These are phyloP conservation scores for Comarum palustre DNA, from an alignment of 306 rosid species.

Conservation along the genomic window DNA sequence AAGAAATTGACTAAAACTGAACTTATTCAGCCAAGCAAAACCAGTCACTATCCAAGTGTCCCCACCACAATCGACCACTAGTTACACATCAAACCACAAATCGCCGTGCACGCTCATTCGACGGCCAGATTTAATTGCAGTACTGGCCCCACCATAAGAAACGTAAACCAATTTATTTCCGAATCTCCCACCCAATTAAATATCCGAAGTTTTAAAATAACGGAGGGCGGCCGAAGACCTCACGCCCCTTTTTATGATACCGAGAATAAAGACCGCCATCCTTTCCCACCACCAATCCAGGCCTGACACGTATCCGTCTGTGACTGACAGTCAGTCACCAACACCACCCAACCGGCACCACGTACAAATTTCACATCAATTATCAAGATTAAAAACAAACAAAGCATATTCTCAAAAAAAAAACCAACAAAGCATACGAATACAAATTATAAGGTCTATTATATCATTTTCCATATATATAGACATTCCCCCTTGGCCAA, in stretches of 20 bases:
- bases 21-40: conserved; percentile 9
- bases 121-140: conserved; percentile 5
- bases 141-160: conserved; percentile 10
- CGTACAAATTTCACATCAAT: background rate
- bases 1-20: conserved; percentile 1
- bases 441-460: conserved; percentile 32
- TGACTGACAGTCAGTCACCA: conserved; percentile 24
- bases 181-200: conserved; percentile 15
- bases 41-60: background rate
- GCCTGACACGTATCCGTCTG: conserved; percentile 21
- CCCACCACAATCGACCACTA: conserved; percentile 13
- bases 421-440: background rate
- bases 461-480: conserved; percentile 44
- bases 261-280: conserved; percentile 39
- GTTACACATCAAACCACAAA: conserved; percentile 5
- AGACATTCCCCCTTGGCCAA: conserved; percentile 38
- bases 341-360: conserved; percentile 37
- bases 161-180: conserved; percentile 22
- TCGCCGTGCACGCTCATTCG: background rate
- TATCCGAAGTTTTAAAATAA: background rate
- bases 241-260: conserved; percentile 29
- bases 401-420: too few relatives aligned
- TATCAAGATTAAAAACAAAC: background rate
- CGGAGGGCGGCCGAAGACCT: conserved; percentile 69
- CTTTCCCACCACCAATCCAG: conserved; percentile 27